phyloP scores from a whole-genome alignment of 73 alveolate species.

The Paramecium octaurelia region DNA sequence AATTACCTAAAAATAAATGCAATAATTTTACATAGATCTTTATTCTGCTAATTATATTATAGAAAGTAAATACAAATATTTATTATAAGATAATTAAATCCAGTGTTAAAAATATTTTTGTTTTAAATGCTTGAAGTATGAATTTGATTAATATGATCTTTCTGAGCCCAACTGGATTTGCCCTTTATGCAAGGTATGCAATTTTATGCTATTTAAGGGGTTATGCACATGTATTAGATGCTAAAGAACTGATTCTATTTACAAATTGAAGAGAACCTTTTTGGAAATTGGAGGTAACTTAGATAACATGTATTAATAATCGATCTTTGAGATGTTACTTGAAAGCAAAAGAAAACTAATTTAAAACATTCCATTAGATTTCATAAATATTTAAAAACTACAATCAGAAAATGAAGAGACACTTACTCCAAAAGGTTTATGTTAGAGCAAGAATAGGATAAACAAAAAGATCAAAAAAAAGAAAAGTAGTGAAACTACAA shows the following conservation, averaged over 20 bases:
- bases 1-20: neutral
- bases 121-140: conserved; percentile 10
- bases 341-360: neutral
- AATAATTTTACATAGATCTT: neutral
- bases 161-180: neutral
- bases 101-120: conserved; percentile 16
- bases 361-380: neutral
- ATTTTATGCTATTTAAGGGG: neutral
- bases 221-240: neutral
- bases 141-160: neutral
- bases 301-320: neutral
- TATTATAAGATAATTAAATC: neutral
- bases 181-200: neutral
- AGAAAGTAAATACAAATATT: neutral
- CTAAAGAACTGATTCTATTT: neutral
- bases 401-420: neutral
- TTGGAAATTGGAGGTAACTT: conserved; percentile 22
- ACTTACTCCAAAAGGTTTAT: neutral
- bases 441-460: neutral
- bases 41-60: conserved; percentile 10
- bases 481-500: neutral
- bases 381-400: neutral
- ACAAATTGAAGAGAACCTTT: conserved; percentile 6
- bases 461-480: neutral
- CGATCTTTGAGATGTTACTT: neutral